These are phyloP conservation scores for Staphylotrichum tortipilum DNA, from an alignment of 495 filamentous ascomycete genomes.

Conservation along the genomic window DNA sequence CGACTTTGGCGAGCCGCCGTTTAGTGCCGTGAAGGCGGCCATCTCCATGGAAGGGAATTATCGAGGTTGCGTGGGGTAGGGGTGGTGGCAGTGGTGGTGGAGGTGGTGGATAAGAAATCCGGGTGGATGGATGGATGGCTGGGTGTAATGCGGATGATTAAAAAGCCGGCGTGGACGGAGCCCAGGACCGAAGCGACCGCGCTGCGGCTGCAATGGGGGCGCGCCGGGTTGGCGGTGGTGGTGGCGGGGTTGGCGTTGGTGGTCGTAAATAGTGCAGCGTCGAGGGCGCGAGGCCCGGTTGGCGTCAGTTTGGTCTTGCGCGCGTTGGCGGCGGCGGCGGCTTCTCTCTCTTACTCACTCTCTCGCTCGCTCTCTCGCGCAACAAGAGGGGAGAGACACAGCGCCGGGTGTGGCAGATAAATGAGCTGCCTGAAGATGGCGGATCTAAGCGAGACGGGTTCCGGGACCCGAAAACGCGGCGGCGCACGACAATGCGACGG, in stretches of 20 bases:
- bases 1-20: slow-evolving; percentile 38
- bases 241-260: too few species aligned
- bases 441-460: slow-evolving; percentile 3
- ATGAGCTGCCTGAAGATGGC: slow-evolving; percentile 12
- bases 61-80: too few species aligned
- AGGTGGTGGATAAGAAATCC: too few species aligned
- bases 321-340: too few species aligned
- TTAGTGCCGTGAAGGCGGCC: slow-evolving; percentile 41
- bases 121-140: too few species aligned
- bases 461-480: not conserved
- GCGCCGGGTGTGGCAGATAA: slow-evolving; percentile 15
- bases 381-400: slow-evolving; percentile 1
- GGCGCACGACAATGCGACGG: slow-evolving; percentile 12
- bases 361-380: too few species aligned
- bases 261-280: too few species aligned
- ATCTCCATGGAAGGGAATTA: slow-evolving; percentile 28
- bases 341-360: too few species aligned
- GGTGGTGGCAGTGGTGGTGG: too few species aligned
- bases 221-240: too few species aligned
- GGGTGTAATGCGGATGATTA: too few species aligned
- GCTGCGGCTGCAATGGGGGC: not conserved
- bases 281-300: too few species aligned
- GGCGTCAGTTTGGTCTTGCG: not conserved
- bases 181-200: slow-evolving; percentile 1
- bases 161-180: not conserved